Percentiles rank a stretch among this genome's conserved stretches.
Conservation (phyloP, 2,329 filamentous ascomycete genomes). For the Alternaria viburni region DNA sequence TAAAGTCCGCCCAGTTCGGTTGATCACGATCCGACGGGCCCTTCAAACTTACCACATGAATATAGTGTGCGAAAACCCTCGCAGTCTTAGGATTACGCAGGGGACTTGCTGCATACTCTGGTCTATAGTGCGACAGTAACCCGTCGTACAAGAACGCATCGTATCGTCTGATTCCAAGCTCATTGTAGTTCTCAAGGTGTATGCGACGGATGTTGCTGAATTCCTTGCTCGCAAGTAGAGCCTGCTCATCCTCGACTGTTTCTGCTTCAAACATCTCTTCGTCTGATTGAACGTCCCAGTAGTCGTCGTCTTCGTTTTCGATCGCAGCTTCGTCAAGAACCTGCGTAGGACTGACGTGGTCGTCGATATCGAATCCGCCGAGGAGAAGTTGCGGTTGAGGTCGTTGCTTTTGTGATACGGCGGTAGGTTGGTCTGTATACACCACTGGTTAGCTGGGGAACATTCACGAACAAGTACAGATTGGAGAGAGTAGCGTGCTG, state of each 20-base stretch:
- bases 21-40: fast-evolving
- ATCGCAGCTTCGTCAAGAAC: conserved; percentile 48
- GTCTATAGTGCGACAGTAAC: conserved; percentile 53
- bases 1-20: background rate
- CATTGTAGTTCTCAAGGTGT: conserved; percentile 44
- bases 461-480: background rate
- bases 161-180: conserved; percentile 50
- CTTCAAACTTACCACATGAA: conserved; percentile 65
- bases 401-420: conserved; percentile 18
- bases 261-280: conserved; percentile 50
- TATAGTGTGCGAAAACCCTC: conserved; percentile 87
- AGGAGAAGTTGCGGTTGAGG: conserved; percentile 28
- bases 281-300: conserved; percentile 57
- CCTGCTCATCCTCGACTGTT: conserved; percentile 27
- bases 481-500: background rate
- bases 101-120: conserved; percentile 63
- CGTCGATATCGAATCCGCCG: conserved; percentile 49
- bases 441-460: conserved; percentile 27
- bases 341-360: conserved; percentile 44
- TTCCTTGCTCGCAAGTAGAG: conserved; percentile 35
- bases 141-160: conserved; percentile 57
- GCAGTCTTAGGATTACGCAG: conserved; percentile 81
- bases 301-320: conserved; percentile 57
- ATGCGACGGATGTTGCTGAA: conserved; percentile 48
- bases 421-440: conserved; percentile 31